Evolutionary conservation across 2,329 filamentous ascomycete genomes (phyloP).

Genomic region (Hypoxylon sp.): DNA sequence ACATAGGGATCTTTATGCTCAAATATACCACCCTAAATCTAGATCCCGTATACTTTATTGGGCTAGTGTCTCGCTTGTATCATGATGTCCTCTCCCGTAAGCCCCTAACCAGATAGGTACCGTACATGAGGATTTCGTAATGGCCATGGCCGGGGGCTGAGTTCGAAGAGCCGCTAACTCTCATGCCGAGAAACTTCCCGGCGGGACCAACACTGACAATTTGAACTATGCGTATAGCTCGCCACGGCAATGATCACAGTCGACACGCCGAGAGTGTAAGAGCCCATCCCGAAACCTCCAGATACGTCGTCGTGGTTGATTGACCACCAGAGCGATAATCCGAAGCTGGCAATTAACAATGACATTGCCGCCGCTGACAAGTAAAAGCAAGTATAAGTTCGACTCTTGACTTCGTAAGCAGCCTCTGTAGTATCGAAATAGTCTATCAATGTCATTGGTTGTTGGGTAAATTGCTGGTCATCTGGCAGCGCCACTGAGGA

Average conservation of each 20-base stretch:
- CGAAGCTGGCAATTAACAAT: conserved; percentile 15
- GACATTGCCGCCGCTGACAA: conserved; percentile 9
- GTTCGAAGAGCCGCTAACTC: neutral
- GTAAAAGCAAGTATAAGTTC: conserved; percentile 26
- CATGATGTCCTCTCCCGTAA: neutral
- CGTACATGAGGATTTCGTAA: neutral
- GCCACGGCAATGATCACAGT: conserved; percentile 13
- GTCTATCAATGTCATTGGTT: neutral
- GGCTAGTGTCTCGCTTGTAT: neutral
- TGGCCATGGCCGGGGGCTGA: neutral
- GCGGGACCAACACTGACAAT: conserved; percentile 19
- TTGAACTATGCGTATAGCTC: conserved; percentile 13
- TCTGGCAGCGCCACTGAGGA: neutral
- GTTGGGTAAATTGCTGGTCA: neutral
- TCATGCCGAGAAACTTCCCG: neutral
- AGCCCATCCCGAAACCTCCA: conserved; percentile 25
- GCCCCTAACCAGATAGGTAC: neutral
- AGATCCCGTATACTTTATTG: neutral
- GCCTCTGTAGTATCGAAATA: neutral
- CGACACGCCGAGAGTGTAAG: conserved; percentile 19
- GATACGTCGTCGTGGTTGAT: conserved; percentile 22
- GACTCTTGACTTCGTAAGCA: neutral
- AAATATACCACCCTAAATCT: neutral
- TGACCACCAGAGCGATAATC: conserved; percentile 31
- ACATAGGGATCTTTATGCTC: neutral